Evolutionary conservation across 352 stramenopile genomes (phyloP).

Genomic region (Phytopythium mirpurense): DNA sequence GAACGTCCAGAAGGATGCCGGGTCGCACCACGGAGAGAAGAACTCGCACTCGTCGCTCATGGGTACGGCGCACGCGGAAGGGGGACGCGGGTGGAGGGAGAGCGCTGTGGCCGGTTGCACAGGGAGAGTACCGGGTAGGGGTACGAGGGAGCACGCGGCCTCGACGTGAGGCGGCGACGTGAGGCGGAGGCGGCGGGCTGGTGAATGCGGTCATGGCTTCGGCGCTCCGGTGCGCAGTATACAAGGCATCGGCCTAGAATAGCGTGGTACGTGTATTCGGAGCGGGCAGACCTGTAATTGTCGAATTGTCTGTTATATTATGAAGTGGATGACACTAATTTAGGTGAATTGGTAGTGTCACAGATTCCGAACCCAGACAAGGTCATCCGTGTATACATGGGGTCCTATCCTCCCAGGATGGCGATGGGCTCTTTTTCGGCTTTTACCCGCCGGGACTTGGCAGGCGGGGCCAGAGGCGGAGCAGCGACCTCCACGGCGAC

Average conservation of each 20-base stretch:
- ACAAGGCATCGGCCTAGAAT: no score
- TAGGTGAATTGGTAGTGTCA: background rate
- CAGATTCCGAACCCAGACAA: background rate
- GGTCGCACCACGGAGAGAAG: slow-evolving; percentile 60
- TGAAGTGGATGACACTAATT: no score
- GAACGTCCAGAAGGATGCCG: slow-evolving; percentile 50
- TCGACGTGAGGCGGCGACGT: no score
- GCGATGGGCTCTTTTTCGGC: slow-evolving; percentile 12
- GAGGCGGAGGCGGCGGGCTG: no score
- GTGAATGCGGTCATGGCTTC: background rate
- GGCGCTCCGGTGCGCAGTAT: background rate
- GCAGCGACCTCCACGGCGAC: slow-evolving; percentile 3
- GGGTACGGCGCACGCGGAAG: background rate
- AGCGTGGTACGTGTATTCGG: no score
- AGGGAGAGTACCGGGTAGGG: no score
- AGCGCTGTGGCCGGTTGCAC: no score
- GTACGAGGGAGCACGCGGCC: no score
- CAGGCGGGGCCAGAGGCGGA: background rate
- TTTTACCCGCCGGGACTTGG: slow-evolving; percentile 5
- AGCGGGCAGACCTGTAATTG: no score
- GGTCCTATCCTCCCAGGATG: slow-evolving; percentile 5
- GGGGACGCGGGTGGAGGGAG: no score
- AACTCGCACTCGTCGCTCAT: slow-evolving; percentile 34
- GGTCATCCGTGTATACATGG: no score
- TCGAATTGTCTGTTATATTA: no score